Base-by-base conservation (phyloP, 257 asterid species). In the Nicotiana benthamiana region DNA sequence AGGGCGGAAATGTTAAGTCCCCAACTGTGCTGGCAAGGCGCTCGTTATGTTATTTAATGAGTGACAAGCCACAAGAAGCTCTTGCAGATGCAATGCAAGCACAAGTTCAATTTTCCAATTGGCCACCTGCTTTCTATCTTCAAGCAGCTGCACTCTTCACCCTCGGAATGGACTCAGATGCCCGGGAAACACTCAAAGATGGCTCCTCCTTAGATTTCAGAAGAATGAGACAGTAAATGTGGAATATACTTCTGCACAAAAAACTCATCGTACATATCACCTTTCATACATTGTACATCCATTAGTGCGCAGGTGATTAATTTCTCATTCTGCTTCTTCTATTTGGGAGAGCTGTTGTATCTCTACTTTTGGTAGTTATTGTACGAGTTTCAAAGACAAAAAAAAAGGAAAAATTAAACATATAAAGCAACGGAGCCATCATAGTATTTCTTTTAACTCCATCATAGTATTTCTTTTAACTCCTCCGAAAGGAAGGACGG, bases 41-140 rank as follows among this genome's bases (percentile, higher is more conserved):
- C 11, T 78, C 88, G 27, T 27, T 89, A 83, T 87, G 89, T 77
- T 87, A 87, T 66, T 80, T 89, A 79, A 86, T 86, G 85, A 83
- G 30, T 28, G 51, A 82, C 48, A 79, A 81, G 52, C 81, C 87
- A 75, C 87, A 89, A 80, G 89, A 89, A 84, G 90, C 90, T 43
- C 89, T 89, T 1, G 88, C 84, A 4, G 92, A 89, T 75, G 92
- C 92, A 27, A 86, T 89, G 90, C 86, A 89, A 75, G 90, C 92
- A 13, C 92, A 87, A 79, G 84, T 75, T 54, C 82, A 83, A 53
- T 87, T 86, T 51, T 85, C 92, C 57, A 84, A 87, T 22, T 87
- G 92, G 90, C 88, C 90, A 16, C 80, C 85, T 52, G 88, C 87
- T 7, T 84, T 85, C 80, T 87, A 87, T 81, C 90, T 89, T 52